phyloP scores from a whole-genome alignment of 2,329 filamentous ascomycete species.

The Penicillium sp. region DNA sequence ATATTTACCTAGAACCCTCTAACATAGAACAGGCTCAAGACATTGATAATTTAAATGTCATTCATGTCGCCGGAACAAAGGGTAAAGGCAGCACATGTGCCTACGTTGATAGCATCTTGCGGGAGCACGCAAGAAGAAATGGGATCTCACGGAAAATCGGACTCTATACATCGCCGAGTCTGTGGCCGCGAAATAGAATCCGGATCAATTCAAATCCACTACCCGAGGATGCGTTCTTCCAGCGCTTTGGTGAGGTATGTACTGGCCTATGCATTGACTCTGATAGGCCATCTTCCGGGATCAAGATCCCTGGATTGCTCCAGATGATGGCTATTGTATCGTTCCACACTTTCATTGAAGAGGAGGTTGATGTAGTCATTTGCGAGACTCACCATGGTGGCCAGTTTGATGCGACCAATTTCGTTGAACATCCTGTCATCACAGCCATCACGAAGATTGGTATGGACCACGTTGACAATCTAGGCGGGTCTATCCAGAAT shows the following conservation, averaged over 20 bases:
- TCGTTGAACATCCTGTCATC: constrained; percentile 57
- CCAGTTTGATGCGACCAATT: constrained; percentile 67
- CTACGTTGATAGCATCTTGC: constrained; percentile 7
- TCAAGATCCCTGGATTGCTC: constrained; percentile 50
- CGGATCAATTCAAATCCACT: constrained; percentile 15
- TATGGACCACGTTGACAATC: constrained; percentile 64
- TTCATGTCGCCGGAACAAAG: constrained; percentile 13
- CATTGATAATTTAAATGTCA: constrained; percentile 5
- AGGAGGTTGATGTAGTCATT: constrained; percentile 61
- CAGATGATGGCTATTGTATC: constrained; percentile 56
- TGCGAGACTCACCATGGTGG: constrained; percentile 69
- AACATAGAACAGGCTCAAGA: background rate
- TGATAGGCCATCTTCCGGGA: constrained; percentile 37
- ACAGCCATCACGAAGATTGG: constrained; percentile 65
- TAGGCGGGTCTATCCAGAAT: constrained; percentile 62
- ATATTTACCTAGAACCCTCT: background rate
- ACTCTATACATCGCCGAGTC: constrained; percentile 68
- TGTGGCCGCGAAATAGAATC: constrained; percentile 10
- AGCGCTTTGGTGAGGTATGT: constrained; percentile 11
- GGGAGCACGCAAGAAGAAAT: background rate
- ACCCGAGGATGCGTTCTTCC: constrained; percentile 10
- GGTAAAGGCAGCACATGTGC: constrained; percentile 14
- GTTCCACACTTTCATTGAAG: constrained; percentile 64
- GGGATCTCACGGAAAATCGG: constrained; percentile 48
- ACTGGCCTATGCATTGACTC: constrained; percentile 44